phyloP scores from a whole-genome alignment of 441 rosid genomes.

The Adansonia madagascariensis region DNA sequence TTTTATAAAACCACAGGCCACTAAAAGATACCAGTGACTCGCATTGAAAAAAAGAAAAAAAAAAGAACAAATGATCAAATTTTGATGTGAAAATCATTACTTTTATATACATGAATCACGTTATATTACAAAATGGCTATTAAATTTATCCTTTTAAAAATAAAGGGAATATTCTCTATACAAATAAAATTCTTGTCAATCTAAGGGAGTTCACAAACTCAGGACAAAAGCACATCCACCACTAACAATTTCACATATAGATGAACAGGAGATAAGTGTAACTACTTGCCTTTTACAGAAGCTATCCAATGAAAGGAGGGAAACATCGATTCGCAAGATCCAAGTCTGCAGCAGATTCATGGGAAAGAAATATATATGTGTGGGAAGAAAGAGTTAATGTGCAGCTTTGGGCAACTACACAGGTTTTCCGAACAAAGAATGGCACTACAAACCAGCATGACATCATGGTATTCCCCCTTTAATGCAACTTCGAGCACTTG shows the following conservation, averaged over 20 bases:
- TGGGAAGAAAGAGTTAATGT: background rate
- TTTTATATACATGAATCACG: background rate
- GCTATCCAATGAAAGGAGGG: slow-evolving; percentile 1
- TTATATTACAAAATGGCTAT: background rate
- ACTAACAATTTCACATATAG: slow-evolving; percentile 13
- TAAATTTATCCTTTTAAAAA: background rate
- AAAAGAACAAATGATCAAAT: background rate
- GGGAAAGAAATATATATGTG: background rate
- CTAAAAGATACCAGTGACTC: background rate
- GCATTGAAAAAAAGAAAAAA: too few relatives aligned
- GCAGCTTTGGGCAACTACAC: background rate
- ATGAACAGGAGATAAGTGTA: background rate
- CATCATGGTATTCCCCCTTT: background rate
- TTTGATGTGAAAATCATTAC: background rate
- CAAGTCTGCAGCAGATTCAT: slow-evolving; percentile 5
- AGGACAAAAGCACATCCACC: slow-evolving; percentile 16
- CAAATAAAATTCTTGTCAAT: background rate
- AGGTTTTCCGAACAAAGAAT: background rate
- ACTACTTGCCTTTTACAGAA: slow-evolving; percentile 27
- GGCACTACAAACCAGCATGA: background rate
- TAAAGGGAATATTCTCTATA: background rate
- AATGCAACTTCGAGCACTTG: background rate
- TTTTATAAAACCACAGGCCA: background rate
- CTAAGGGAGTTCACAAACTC: background rate
- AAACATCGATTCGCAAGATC: background rate